Percentiles rank a stretch among this genome's conserved stretches.
These are phyloP conservation scores for Crithidia brevicula DNA, from an alignment of 208 protist species.

Conservation along the genomic window DNA sequence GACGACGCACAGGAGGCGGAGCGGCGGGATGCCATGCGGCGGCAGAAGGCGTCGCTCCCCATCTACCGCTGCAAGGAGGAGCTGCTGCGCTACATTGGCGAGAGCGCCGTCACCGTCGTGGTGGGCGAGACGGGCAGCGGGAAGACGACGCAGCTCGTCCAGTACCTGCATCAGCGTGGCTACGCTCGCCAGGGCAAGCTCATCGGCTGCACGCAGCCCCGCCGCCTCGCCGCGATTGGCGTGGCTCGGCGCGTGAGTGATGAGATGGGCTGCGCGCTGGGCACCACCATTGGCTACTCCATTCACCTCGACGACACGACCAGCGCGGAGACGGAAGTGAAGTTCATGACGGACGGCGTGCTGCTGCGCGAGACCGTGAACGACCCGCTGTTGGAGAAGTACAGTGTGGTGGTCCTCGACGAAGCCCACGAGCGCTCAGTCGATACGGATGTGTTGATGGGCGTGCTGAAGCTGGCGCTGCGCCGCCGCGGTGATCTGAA, in stretches of 20 bases:
- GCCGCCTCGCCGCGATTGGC: constrained; percentile 95
- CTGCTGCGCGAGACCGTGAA: constrained; percentile 94
- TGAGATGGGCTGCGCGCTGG: constrained; percentile 91
- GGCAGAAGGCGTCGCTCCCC: constrained; percentile 54
- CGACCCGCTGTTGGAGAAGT: constrained; percentile 86
- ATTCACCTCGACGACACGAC: constrained; percentile 94
- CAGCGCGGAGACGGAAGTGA: constrained; percentile 85
- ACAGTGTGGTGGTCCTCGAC: constrained; percentile 99
- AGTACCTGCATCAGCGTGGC: constrained; percentile 84
- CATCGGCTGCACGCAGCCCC: constrained; percentile 95
- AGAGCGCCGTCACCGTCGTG: constrained; percentile 83
- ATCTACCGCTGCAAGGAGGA: constrained; percentile 72
- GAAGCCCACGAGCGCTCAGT: constrained; percentile 98
- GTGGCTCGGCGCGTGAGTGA: constrained; percentile 94
- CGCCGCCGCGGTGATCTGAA: constrained; percentile 94
- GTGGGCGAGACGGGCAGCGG: constrained; percentile 92
- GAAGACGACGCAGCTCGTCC: constrained; percentile 93
- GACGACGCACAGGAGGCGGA: constrained; percentile 27
- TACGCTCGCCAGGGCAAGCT: constrained; percentile 55
- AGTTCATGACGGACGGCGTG: constrained; percentile 98
- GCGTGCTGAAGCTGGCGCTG: constrained; percentile 93
- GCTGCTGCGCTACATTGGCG: constrained; percentile 79
- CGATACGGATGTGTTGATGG: constrained; percentile 98
- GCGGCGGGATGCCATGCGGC: constrained; percentile 39
- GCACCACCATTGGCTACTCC: constrained; percentile 88